These are phyloP conservation scores for Cladophialophora carrionii DNA, from an alignment of 2,329 filamentous ascomycete genomes.

Conservation along the genomic window DNA sequence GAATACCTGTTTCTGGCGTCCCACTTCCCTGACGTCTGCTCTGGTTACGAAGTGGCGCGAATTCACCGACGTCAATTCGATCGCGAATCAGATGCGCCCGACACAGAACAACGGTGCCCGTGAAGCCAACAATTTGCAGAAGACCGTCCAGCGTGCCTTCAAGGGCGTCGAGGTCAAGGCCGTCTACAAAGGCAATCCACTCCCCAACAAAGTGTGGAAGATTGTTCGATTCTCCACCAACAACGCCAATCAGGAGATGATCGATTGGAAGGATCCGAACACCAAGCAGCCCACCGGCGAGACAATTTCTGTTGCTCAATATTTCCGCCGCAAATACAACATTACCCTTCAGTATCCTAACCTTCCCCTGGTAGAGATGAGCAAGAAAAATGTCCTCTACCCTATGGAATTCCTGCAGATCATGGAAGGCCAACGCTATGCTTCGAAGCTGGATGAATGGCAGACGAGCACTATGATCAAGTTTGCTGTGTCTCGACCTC, in stretches of 20 bases:
- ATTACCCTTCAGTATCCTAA: slow-evolving; percentile 50
- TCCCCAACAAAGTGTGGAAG: slow-evolving; percentile 50
- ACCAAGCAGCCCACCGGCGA: slow-evolving; percentile 49
- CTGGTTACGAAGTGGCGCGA: slow-evolving; percentile 43
- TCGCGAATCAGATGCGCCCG: slow-evolving; percentile 35
- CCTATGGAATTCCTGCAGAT: slow-evolving; percentile 62
- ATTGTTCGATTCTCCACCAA: slow-evolving; percentile 55
- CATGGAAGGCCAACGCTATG: slow-evolving; percentile 60
- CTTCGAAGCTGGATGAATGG: slow-evolving; percentile 60
- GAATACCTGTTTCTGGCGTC: slow-evolving; percentile 84
- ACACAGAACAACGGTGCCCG: slow-evolving; percentile 29
- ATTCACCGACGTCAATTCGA: slow-evolving; percentile 41
- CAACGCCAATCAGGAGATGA: slow-evolving; percentile 50
- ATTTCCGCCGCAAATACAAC: slow-evolving; percentile 59
- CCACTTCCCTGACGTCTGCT: slow-evolving; percentile 44
- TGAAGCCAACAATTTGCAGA: slow-evolving; percentile 38
- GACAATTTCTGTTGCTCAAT: slow-evolving; percentile 62
- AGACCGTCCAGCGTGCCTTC: slow-evolving; percentile 41
- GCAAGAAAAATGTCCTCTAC: slow-evolving; percentile 56
- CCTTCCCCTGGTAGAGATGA: slow-evolving; percentile 63
- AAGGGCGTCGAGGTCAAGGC: slow-evolving; percentile 46
- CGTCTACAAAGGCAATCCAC: slow-evolving; percentile 43
- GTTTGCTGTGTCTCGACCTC: slow-evolving; percentile 80
- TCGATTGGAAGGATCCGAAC: slow-evolving; percentile 47
- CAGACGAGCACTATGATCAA: slow-evolving; percentile 89